These are phyloP conservation scores for Candida patagonica DNA, from an alignment of 805 yeast genomes.

Conservation along the genomic window DNA sequence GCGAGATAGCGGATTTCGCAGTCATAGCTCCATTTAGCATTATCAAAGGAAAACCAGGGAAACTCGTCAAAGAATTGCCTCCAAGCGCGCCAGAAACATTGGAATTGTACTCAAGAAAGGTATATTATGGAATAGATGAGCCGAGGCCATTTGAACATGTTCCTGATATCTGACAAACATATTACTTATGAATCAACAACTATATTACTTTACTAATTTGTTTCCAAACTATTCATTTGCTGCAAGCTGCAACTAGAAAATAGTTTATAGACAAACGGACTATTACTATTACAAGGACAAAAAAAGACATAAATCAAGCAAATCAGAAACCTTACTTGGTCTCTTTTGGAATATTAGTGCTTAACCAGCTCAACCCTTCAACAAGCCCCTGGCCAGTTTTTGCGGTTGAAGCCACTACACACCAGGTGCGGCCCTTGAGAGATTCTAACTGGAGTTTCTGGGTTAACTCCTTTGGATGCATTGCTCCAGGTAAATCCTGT, in stretches of 20 bases:
- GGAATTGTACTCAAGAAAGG: constrained; percentile 23
- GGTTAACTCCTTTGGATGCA: constrained; percentile 73
- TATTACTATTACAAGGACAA: no score
- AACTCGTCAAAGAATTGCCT: constrained; percentile 20
- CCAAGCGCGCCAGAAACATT: constrained; percentile 25
- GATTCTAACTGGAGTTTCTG: constrained; percentile 56
- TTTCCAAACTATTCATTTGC: not conserved
- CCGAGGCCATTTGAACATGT: constrained; percentile 5
- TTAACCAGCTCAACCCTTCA: constrained; percentile 82
- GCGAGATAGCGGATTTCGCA: constrained; percentile 27
- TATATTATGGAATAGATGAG: constrained; percentile 21
- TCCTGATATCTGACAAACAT: not conserved
- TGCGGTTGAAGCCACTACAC: constrained; percentile 86
- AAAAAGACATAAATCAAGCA: no score
- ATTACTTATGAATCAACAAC: not conserved
- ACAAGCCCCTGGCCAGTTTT: constrained; percentile 82
- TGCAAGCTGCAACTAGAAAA: not conserved
- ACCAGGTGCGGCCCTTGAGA: constrained; percentile 70
- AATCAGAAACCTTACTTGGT: constrained; percentile 12
- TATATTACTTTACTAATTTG: constrained; percentile 1
- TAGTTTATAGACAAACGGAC: no score
- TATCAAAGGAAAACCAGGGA: constrained; percentile 23
- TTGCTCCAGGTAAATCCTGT: constrained; percentile 65
- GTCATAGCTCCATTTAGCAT: constrained; percentile 29
- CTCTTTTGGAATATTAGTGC: constrained; percentile 43